These are phyloP conservation scores for Galerina marginata DNA, from an alignment of 768 basidiomycete genomes.

Conservation along the genomic window DNA sequence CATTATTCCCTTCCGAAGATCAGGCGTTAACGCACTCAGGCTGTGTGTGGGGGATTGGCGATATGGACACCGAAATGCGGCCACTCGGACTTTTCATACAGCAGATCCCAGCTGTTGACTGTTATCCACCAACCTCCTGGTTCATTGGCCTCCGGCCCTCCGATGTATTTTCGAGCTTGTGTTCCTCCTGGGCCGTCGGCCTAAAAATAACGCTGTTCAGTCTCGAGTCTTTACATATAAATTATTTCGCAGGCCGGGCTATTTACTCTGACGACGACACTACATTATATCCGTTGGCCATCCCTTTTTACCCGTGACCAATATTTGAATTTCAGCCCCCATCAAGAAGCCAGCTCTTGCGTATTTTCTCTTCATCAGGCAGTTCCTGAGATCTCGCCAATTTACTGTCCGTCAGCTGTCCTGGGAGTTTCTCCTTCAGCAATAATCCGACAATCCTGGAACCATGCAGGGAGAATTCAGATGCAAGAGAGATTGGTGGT, in stretches of 20 bases:
- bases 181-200: background rate
- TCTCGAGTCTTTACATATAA: background rate
- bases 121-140: too few species aligned
- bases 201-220: background rate
- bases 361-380: background rate
- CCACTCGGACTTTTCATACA: too few species aligned
- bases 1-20: background rate
- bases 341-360: background rate
- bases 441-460: background rate
- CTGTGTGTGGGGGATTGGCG: too few species aligned
- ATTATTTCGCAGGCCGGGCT: slow-evolving; percentile 1
- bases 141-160: background rate
- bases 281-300: background rate
- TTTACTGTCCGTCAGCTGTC: slow-evolving; percentile 1
- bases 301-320: background rate
- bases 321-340: background rate
- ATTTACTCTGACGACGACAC: too few species aligned
- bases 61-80: too few species aligned
- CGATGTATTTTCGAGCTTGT: slow-evolving; percentile 4
- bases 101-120: too few species aligned
- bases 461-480: too few species aligned
- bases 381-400: background rate
- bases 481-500: too few species aligned
- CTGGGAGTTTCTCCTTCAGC: background rate
- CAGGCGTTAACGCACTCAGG: background rate